Conservation (phyloP, 768 basidiomycete species). For the Candolleomyces efflorescens region DNA sequence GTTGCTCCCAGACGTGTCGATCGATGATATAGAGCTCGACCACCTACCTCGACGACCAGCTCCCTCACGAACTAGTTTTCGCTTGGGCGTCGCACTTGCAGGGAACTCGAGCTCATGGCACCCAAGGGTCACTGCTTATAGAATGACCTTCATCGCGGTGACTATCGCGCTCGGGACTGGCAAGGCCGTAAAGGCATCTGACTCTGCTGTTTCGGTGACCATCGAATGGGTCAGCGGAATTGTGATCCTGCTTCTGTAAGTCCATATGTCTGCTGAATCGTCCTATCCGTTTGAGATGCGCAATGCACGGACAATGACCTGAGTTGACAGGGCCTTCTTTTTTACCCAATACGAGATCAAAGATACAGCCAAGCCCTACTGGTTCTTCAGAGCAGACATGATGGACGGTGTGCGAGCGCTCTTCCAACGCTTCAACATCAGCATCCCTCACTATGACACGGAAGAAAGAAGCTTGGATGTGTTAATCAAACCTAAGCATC, state of each 20-base stretch:
- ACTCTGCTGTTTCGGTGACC: neutral
- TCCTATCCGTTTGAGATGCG: neutral
- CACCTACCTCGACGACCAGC: neutral
- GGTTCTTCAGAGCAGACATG: neutral
- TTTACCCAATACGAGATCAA: neutral
- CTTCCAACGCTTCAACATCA: neutral
- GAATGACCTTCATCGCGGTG: neutral
- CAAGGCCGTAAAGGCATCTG: neutral
- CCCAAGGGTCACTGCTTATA: neutral
- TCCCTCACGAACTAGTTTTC: neutral
- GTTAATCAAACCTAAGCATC: constrained; percentile 2
- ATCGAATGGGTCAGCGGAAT: neutral
- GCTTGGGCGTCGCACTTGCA: no score
- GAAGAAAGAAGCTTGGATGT: neutral
- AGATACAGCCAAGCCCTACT: neutral
- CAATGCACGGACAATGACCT: neutral
- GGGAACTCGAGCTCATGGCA: no score
- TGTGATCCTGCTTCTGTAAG: neutral
- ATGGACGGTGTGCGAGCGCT: neutral
- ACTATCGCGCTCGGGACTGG: neutral
- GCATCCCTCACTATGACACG: neutral
- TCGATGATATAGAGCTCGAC: neutral
- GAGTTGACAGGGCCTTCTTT: neutral
- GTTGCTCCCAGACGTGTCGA: no score
- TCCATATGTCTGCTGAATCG: no score